Evolutionary conservation across 106 monocot species (phyloP), one percentile per base, ranked within the genome.

Genomic region (Cymbidium sinense): DNA sequence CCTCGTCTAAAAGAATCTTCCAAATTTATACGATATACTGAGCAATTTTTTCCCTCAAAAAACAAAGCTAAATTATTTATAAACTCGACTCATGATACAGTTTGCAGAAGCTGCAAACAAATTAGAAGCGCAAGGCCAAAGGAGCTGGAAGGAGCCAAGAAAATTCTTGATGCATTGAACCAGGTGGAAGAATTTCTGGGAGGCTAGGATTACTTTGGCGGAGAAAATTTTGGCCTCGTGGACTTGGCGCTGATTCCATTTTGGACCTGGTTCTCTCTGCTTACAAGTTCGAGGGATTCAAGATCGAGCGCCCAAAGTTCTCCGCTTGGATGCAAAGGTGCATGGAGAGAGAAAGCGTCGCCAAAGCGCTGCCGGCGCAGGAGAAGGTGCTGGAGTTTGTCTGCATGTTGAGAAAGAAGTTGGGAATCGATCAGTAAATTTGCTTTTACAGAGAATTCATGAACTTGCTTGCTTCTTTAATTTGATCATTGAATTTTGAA

Each of bases 241-340:
- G 93, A 93, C 77, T 70, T 93, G 17, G 79, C 85, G 2, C 78
- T 93, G 23, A 71, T 88, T 43, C 82, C 85, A 34, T 93, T 86
- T 72, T 43, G 86, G 3, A 3, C 77, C 10, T 88, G 88, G 93
- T 90, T n/a, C n/a, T 90, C 79, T 51, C 82, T 70, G 12, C 83
- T 4, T 93, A 85, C 51, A 77, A 55, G 12, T 79, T 13, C 23
- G 90, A 47, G 29, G 67, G 39, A 75, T 82, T 93, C 73, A 86
- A 79, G 70, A 23, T 87, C 9, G 84, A 86, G 83, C 13, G 47
- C 62, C 86, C 93, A 7, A 88, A 84, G 82, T 44, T 93, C 33
- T 79, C 75, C 55, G 84, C 77, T 10, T 90, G 90, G 93, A 86
- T 37, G 8, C 75, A 86, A 80, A 77, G 88, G 39, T 90, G 93